Conservation (phyloP, 2,329 filamentous ascomycete species). For the Fusarium sp. region DNA sequence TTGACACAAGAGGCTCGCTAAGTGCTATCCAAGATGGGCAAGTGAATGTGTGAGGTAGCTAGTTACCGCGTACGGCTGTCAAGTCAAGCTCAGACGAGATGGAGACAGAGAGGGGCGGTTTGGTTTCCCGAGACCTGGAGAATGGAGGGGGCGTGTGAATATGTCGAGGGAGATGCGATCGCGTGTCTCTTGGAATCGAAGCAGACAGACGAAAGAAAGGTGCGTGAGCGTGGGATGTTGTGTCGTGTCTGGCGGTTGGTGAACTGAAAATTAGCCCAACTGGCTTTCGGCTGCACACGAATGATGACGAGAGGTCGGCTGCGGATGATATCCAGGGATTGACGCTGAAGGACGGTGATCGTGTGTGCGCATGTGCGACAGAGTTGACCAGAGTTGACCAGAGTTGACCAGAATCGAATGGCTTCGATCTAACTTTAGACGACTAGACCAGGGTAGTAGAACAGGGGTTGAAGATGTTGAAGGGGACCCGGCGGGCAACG, state of each 20-base stretch:
- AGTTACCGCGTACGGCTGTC: slow-evolving; percentile 12
- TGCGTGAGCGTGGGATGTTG: slow-evolving; percentile 40
- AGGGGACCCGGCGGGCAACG: slow-evolving; percentile 7
- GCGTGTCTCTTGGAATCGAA: slow-evolving; percentile 39
- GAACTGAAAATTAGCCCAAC: slow-evolving; percentile 13
- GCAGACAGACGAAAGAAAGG: background rate
- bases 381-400: slow-evolving; percentile 31
- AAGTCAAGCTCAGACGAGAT: slow-evolving; percentile 27
- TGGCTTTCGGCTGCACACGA: slow-evolving; percentile 25
- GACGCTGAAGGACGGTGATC: slow-evolving; percentile 33
- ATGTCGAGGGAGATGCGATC: slow-evolving; percentile 40
- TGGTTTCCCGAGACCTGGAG: slow-evolving; percentile 36
- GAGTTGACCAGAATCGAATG: slow-evolving; percentile 27
- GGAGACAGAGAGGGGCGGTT: slow-evolving; percentile 39
- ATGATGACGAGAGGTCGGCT: slow-evolving; percentile 26
- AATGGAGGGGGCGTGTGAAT: slow-evolving; percentile 43
- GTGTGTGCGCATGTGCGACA: slow-evolving; percentile 36
- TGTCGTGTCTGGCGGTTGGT: slow-evolving; percentile 32
- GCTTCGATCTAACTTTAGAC: slow-evolving; percentile 37
- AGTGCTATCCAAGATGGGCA: slow-evolving; percentile 45
- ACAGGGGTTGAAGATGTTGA: slow-evolving; percentile 31
- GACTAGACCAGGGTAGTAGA: slow-evolving; percentile 30
- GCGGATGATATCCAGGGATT: slow-evolving; percentile 25
- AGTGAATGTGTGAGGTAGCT: slow-evolving; percentile 43
- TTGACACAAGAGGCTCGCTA: slow-evolving; percentile 22